Percentiles rank a stretch among this genome's conserved stretches.
These are phyloP conservation scores for Calonectria pseudoreteaudii DNA, from an alignment of 2,329 filamentous ascomycete species.

Conservation along the genomic window DNA sequence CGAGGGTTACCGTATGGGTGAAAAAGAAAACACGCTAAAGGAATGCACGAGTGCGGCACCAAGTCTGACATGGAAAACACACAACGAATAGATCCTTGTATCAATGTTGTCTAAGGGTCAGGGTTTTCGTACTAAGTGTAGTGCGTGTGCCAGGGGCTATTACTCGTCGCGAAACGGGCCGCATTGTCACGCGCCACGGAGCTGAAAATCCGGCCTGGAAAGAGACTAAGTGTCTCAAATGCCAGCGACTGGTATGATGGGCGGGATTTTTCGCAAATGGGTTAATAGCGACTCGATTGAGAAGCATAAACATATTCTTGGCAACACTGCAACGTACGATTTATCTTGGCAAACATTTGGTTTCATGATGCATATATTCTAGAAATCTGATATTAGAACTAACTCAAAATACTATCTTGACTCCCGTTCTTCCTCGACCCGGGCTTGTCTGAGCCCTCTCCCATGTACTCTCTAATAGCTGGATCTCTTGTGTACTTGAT, in stretches of 20 bases:
- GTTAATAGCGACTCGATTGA: not conserved
- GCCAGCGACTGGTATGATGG: not conserved
- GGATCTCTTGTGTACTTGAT: not conserved
- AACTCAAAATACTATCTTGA: conserved; percentile 17
- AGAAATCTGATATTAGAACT: not conserved
- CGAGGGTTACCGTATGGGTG: not conserved
- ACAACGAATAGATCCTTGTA: not conserved
- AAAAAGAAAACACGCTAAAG: not conserved
- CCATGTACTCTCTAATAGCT: not conserved
- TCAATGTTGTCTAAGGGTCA: not conserved
- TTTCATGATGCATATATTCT: not conserved
- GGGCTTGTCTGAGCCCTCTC: conserved; percentile 2
- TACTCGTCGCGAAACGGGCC: not conserved
- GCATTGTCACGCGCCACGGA: not conserved
- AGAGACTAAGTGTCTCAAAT: not conserved
- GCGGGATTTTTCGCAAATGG: not conserved
- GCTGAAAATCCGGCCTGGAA: not conserved
- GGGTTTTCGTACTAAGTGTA: not conserved
- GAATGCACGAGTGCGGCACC: not conserved
- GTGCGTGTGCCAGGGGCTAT: not conserved
- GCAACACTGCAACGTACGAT: not conserved
- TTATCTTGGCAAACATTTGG: not conserved
- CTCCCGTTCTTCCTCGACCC: conserved; percentile 14
- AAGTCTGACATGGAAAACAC: not conserved
- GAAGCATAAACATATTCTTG: not conserved